phyloP scores from a whole-genome alignment of 768 basidiomycete species.

The Stropharia rugosoannulata region DNA sequence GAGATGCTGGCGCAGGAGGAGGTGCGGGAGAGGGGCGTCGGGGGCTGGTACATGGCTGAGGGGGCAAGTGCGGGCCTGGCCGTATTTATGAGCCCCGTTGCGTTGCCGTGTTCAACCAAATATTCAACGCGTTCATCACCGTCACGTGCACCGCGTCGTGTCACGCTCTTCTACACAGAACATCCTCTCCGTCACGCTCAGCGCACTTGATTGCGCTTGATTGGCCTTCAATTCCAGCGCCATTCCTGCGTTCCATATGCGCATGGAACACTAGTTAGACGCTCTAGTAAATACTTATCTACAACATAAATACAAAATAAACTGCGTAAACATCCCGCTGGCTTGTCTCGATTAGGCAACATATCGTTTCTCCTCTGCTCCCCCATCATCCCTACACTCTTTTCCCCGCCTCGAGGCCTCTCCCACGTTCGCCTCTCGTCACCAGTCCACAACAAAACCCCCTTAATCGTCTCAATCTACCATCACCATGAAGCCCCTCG shows the following conservation, averaged over 20 bases:
- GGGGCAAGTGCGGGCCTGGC: constrained; percentile 7
- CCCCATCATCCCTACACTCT: too few species aligned
- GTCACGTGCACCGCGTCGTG: constrained; percentile 20
- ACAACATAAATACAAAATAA: too few species aligned
- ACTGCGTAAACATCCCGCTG: too few species aligned
- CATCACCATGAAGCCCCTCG: constrained; percentile 40
- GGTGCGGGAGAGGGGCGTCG: constrained; percentile 47
- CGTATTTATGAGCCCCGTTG: constrained; percentile 24
- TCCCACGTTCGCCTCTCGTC: background rate
- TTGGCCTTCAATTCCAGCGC: background rate
- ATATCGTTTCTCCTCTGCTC: too few species aligned
- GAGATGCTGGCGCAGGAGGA: constrained; percentile 57
- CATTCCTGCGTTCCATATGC: too few species aligned
- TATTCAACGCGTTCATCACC: constrained; percentile 17
- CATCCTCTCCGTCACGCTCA: background rate
- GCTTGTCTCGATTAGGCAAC: background rate
- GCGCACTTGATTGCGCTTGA: background rate
- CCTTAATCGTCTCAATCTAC: background rate
- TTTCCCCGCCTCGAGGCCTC: background rate
- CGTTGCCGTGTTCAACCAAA: constrained; percentile 17
- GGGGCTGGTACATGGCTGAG: background rate
- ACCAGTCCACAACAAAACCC: background rate
- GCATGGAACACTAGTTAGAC: too few species aligned
- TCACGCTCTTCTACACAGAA: background rate
- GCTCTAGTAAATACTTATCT: too few species aligned